phyloP scores from a whole-genome alignment of 2,329 filamentous ascomycete genomes.

The Neofusicoccum umdonicola region DNA sequence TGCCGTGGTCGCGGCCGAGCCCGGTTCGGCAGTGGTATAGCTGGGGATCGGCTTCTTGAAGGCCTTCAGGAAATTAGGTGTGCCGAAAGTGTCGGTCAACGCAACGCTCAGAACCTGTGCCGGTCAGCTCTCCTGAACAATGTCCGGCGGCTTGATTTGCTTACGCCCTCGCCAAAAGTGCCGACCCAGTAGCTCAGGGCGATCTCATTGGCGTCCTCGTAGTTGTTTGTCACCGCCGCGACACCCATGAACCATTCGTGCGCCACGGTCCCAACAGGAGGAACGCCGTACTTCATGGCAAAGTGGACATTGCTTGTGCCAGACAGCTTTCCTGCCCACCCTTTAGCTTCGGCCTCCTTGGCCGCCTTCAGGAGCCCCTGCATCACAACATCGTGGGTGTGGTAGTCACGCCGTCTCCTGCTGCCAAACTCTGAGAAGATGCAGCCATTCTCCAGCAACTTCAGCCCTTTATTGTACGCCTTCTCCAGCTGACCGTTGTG shows the following conservation, averaged over 20 bases:
- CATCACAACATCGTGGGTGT: constrained; percentile 90
- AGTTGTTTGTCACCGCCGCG: constrained; percentile 84
- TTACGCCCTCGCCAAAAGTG: constrained; percentile 76
- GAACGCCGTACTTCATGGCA: constrained; percentile 85
- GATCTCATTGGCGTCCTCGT: constrained; percentile 77
- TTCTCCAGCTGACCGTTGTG: constrained; percentile 83
- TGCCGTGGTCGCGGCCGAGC: constrained; percentile 37
- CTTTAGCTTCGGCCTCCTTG: constrained; percentile 64
- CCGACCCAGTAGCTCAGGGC: constrained; percentile 86
- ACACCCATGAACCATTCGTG: constrained; percentile 99
- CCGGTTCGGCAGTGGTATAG: constrained; percentile 41
- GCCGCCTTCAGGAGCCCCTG: constrained; percentile 78
- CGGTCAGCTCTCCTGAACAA: constrained; percentile 6
- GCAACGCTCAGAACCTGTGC: constrained; percentile 73
- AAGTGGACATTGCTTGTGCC: constrained; percentile 97
- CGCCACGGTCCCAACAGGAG: constrained; percentile 84
- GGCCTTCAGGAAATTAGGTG: constrained; percentile 78
- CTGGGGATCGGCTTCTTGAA: constrained; percentile 68
- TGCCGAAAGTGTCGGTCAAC: constrained; percentile 95
- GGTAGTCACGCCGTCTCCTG: constrained; percentile 83
- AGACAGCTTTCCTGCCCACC: constrained; percentile 69
- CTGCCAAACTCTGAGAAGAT: constrained; percentile 93
- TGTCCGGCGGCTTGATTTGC: constrained; percentile 20
- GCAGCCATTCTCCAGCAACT: constrained; percentile 77
- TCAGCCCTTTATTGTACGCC: constrained; percentile 76